These are phyloP conservation scores for Apiotrichum montevideense DNA, from an alignment of 1,284 basidiomycete genomes.

Conservation along the genomic window DNA sequence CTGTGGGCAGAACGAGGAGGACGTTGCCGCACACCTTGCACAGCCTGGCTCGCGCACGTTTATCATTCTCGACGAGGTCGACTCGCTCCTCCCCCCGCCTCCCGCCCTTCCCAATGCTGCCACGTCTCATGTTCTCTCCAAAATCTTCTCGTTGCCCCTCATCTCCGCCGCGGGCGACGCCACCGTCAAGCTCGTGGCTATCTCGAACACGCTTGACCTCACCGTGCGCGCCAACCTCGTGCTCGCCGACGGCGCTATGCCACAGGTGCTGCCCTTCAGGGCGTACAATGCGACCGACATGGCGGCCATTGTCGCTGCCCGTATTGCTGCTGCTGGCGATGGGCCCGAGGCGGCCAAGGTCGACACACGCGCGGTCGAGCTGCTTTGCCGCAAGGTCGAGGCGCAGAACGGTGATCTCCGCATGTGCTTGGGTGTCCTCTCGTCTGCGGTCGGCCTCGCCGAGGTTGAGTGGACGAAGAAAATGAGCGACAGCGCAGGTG, in stretches of 20 bases:
- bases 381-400: slow-evolving; percentile 45
- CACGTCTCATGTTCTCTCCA: slow-evolving; percentile 39
- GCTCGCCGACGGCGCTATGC: slow-evolving; percentile 34
- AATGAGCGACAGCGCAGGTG: slow-evolving; percentile 7
- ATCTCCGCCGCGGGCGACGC: slow-evolving; percentile 16
- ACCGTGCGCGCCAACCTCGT: slow-evolving; percentile 42
- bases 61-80: slow-evolving; percentile 47
- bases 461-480: slow-evolving; percentile 46
- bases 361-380: slow-evolving; percentile 42
- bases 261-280: slow-evolving; percentile 41
- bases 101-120: slow-evolving; percentile 31
- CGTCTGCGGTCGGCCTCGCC: slow-evolving; percentile 38
- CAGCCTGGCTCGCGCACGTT: slow-evolving; percentile 21
- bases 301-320: slow-evolving; percentile 39
- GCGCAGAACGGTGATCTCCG: slow-evolving; percentile 48
- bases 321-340: slow-evolving; percentile 21
- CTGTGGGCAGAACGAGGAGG: slow-evolving; percentile 33
- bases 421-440: slow-evolving; percentile 46
- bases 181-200: slow-evolving; percentile 43
- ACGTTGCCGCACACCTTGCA: slow-evolving; percentile 22
- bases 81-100: slow-evolving; percentile 43
- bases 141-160: slow-evolving; percentile 42
- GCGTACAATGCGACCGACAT: slow-evolving; percentile 44
- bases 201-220: slow-evolving; percentile 48
- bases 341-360: slow-evolving; percentile 24